Conservation (phyloP, 2,329 filamentous ascomycete genomes). For the Rhynchosporium graminicola region DNA sequence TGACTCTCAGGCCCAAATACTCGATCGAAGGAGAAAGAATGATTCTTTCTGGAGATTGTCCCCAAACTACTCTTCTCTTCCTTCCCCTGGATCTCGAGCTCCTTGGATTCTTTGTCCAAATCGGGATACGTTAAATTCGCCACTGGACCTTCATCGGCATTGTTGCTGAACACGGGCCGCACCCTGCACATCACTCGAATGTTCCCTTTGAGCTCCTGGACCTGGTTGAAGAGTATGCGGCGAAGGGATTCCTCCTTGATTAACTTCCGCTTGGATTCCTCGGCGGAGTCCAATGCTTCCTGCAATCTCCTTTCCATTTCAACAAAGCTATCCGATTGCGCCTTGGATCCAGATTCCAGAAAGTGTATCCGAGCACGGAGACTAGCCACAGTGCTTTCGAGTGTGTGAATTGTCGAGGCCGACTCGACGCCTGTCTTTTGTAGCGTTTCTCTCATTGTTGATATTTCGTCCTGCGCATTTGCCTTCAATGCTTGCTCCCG, state of each 20-base stretch:
- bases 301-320: slow-evolving; percentile 79
- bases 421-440: slow-evolving; percentile 57
- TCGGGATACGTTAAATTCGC: slow-evolving; percentile 82
- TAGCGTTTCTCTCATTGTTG: slow-evolving; percentile 44
- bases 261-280: slow-evolving; percentile 75
- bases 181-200: slow-evolving; percentile 98
- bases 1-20: slow-evolving; percentile 78
- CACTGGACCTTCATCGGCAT: slow-evolving; percentile 58
- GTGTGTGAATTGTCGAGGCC: slow-evolving; percentile 60
- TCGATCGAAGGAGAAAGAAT: slow-evolving; percentile 88
- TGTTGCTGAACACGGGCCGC: slow-evolving; percentile 64
- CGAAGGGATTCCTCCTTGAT: slow-evolving; percentile 89
- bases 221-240: slow-evolving; percentile 92
- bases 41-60: slow-evolving; percentile 73
- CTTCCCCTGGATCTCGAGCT: slow-evolving; percentile 80
- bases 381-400: slow-evolving; percentile 75
- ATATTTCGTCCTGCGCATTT: slow-evolving; percentile 49
- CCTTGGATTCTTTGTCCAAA: slow-evolving; percentile 75
- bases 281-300: slow-evolving; percentile 70
- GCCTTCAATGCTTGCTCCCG: slow-evolving; percentile 57
- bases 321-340: slow-evolving; percentile 83
- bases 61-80: slow-evolving; percentile 83
- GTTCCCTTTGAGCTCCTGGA: slow-evolving; percentile 96
- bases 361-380: slow-evolving; percentile 84
- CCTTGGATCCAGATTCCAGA: slow-evolving; percentile 85